A percentile compares a stretch with the other conserved stretches of the same genome.
Conservation (phyloP, 345 rosid genomes). For the Dimocarpus longan region DNA sequence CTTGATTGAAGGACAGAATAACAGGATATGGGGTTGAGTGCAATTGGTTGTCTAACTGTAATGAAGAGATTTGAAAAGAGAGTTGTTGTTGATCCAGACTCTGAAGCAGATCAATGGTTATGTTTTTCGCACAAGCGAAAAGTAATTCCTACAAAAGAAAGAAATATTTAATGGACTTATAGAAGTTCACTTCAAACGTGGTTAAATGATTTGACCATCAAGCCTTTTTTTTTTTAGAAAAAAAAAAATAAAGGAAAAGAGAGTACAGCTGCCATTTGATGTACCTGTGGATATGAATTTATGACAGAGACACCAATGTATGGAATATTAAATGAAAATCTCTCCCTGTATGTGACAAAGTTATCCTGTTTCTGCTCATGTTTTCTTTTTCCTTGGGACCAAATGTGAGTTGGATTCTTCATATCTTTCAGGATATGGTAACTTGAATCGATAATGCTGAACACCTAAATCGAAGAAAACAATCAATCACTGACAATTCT, state of each 20-base stretch:
- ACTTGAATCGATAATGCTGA: conserved; percentile 77
- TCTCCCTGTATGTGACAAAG: conserved; percentile 62
- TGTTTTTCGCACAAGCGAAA: conserved; percentile 75
- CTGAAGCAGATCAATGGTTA: conserved; percentile 63
- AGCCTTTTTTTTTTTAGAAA: neutral
- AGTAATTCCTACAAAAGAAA: conserved; percentile 70
- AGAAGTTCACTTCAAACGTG: neutral
- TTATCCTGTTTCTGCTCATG: conserved; percentile 49
- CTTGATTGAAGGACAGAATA: conserved; percentile 68
- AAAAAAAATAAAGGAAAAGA: neutral
- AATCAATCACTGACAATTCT: conserved; percentile 18
- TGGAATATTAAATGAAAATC: conserved; percentile 60
- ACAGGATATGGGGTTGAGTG: conserved; percentile 79
- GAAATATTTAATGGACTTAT: conserved; percentile 23
- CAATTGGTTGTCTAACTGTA: conserved; percentile 88
- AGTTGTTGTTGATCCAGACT: conserved; percentile 81
- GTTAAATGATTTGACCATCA: neutral
- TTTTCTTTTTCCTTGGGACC: conserved; percentile 46
- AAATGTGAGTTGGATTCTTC: conserved; percentile 37
- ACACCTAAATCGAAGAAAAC: conserved; percentile 56
- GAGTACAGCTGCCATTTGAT: conserved; percentile 1
- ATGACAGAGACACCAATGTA: conserved; percentile 77
- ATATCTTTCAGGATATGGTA: conserved; percentile 60
- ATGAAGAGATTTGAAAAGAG: conserved; percentile 63
- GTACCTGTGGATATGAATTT: conserved; percentile 80